These are phyloP conservation scores for Erodium texanum DNA, from an alignment of 441 rosid genomes.

Conservation along the genomic window DNA sequence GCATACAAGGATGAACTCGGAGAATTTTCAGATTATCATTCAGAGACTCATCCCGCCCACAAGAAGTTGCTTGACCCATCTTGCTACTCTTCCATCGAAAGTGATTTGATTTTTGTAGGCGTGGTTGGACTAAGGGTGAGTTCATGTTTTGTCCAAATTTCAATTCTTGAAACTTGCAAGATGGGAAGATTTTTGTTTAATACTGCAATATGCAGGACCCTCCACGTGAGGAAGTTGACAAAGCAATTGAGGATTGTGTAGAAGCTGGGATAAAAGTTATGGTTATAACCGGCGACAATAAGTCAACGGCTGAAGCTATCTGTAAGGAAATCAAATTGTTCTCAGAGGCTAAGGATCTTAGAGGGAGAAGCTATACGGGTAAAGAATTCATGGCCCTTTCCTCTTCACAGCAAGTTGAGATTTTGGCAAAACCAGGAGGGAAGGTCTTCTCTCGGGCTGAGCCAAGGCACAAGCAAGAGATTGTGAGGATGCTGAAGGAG, in stretches of 20 bases:
- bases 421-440: constrained; percentile 45
- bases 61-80: constrained; percentile 66
- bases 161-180: constrained; percentile 1
- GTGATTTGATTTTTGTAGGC: constrained; percentile 65
- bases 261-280: constrained; percentile 94
- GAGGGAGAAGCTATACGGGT: constrained; percentile 67
- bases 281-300: constrained; percentile 96
- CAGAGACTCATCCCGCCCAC: constrained; percentile 72
- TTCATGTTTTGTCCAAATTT: background rate
- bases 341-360: constrained; percentile 50
- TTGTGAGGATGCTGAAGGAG: constrained; percentile 87
- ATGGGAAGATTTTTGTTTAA: constrained; percentile 2
- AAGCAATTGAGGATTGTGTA: constrained; percentile 87
- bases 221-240: constrained; percentile 85
- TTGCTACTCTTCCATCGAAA: constrained; percentile 71
- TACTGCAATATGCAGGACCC: constrained; percentile 55
- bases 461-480: constrained; percentile 95
- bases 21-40: constrained; percentile 36
- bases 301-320: constrained; percentile 89
- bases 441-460: constrained; percentile 90
- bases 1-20: constrained; percentile 37
- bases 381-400: constrained; percentile 59
- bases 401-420: constrained; percentile 54
- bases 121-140: constrained; percentile 81
- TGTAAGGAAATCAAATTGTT: constrained; percentile 91